A percentile compares a stretch with the other conserved stretches of the same genome.
Evolutionary conservation across 768 basidiomycete species (phyloP).

Genomic region (Xanthoconium purpureum): DNA sequence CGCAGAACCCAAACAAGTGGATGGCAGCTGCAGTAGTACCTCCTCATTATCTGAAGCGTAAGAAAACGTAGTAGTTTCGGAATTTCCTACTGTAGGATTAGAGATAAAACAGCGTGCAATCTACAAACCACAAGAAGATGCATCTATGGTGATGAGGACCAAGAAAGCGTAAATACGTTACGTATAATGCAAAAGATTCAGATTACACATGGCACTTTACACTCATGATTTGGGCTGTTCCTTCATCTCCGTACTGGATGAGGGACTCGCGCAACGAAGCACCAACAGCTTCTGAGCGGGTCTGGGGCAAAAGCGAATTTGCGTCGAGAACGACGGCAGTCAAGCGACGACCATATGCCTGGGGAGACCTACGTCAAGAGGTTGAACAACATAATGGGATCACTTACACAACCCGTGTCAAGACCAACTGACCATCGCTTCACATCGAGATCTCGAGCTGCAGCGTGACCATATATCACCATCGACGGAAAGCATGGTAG

Average conservation of each 20-base stretch:
- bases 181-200: background rate
- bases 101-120: background rate
- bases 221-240: slow-evolving; percentile 48
- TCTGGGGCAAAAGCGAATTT: slow-evolving; percentile 16
- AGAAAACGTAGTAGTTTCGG: background rate
- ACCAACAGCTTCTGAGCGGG: slow-evolving; percentile 13
- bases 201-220: slow-evolving; percentile 41
- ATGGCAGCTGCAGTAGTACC: too few relatives aligned
- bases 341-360: slow-evolving; percentile 60
- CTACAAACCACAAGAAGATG: background rate
- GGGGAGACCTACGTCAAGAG: background rate
- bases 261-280: slow-evolving; percentile 19
- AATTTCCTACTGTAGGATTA: background rate
- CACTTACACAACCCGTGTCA: slow-evolving; percentile 81
- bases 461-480: slow-evolving; percentile 87
- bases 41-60: background rate
- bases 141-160: background rate
- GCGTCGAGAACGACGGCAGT: slow-evolving; percentile 63
- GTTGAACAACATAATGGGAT: background rate
- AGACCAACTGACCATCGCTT: slow-evolving; percentile 82
- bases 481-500: slow-evolving; percentile 69
- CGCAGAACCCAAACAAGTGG: too few relatives aligned
- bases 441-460: slow-evolving; percentile 74
- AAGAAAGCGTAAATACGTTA: background rate
- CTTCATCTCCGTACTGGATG: slow-evolving; percentile 57